These are phyloP conservation scores for Immersiella caudata DNA, from an alignment of 495 filamentous ascomycete species.

Conservation along the genomic window DNA sequence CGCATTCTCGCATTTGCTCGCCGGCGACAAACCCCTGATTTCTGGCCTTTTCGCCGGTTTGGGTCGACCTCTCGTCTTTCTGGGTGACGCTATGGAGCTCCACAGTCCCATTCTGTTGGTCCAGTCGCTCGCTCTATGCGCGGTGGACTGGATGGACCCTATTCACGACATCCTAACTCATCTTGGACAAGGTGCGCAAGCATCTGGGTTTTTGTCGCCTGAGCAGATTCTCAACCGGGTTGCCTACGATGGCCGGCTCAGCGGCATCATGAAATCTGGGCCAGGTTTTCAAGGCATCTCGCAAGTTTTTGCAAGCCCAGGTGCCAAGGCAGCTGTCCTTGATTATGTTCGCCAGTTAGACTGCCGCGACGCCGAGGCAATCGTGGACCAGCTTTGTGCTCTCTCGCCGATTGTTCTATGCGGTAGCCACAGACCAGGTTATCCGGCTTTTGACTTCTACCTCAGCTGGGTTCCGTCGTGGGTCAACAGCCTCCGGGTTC, in stretches of 20 bases:
- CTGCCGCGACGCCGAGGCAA: conserved; percentile 14
- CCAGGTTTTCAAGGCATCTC: conserved; percentile 29
- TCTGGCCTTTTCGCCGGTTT: conserved; percentile 34
- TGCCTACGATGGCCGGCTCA: conserved; percentile 34
- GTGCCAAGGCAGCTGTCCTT: conserved; percentile 24
- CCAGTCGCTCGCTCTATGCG: conserved; percentile 30
- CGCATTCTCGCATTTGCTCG: conserved; percentile 30
- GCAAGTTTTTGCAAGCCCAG: conserved; percentile 26
- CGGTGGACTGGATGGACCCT: conserved; percentile 31
- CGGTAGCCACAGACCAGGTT: conserved; percentile 32
- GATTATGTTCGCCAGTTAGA: conserved; percentile 36
- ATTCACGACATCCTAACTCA: conserved; percentile 31
- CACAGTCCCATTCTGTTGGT: conserved; percentile 31
- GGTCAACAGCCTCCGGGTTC: conserved; percentile 29
- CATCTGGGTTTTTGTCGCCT: conserved; percentile 14
- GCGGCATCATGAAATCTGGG: conserved; percentile 34
- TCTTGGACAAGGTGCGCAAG: conserved; percentile 21
- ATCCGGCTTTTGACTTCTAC: conserved; percentile 35
- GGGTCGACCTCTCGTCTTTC: conserved; percentile 31
- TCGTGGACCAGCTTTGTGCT: conserved; percentile 30
- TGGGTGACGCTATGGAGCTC: conserved; percentile 37
- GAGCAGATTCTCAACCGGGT: conserved; percentile 30
- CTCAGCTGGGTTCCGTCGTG: conserved; percentile 32
- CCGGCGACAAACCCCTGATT: conserved; percentile 28
- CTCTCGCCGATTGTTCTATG: conserved; percentile 30